Evolutionary conservation across 306 rosid species (phyloP), one percentile per base, ranked within the genome.

Genomic region (Luffa aegyptiaca): DNA sequence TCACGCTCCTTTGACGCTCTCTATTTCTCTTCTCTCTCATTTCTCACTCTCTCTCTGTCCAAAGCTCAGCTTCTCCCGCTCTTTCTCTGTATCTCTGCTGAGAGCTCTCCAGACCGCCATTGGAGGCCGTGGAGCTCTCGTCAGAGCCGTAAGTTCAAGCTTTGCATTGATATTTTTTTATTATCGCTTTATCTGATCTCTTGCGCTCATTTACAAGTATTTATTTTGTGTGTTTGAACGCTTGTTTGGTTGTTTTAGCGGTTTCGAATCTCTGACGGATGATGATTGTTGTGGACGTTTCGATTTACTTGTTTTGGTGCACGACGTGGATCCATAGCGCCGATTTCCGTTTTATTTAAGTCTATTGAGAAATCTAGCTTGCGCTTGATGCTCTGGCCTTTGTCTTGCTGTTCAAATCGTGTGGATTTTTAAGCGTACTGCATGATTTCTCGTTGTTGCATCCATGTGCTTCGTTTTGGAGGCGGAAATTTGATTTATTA

Each of bases 81-180:
- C 63, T 36, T 46, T 62, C 75, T 73, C 78, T 49, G 42, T 31
- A 73, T 33, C 1, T 49, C 42, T 48, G 8, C 41, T 16, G 53
- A 17, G 74, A 87, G 90, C 84, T 78, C 76, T 72, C 8, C 56
- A 41, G 59, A 5, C 82, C 55, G 63, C 80, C 73, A 46, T 72
- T 70, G 82, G 66, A 79, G 65, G 55, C 58, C 75, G 72, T 81
- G 79, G 89, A 88, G 87, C 90, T 89, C 77, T 87, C 53, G 16
- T 37, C 53, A 21, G 45, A 72, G 53, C 77, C 70, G 90, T 87
- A 81, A 84, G 83, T 85, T 79, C 68, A 74, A 81, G 48, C 35
- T 75, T n/a, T 52, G 46, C 8, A 33, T 18, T n/a, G 18, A 4
- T 33, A 3, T 87, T 84, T 72, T 0, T 8, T 51, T 36, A 68